phyloP scores from a whole-genome alignment of 306 rosid genomes.

The Geum urbanum region DNA sequence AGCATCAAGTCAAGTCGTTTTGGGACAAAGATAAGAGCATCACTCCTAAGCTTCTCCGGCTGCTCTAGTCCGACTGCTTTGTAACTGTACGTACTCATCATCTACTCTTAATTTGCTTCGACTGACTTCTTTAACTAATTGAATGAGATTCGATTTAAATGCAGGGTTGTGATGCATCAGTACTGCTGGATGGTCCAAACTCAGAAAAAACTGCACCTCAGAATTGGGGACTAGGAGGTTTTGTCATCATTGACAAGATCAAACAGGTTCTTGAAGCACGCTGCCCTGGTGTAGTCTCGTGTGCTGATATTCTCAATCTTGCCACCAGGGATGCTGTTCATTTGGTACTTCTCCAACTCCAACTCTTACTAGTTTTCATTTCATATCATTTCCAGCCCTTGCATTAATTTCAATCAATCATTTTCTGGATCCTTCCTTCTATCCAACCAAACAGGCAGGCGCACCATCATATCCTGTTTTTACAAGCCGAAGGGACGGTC shows the following conservation, averaged over 20 bases:
- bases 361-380: neutral
- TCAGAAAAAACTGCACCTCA: slow-evolving; percentile 64
- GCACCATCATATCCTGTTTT: slow-evolving; percentile 73
- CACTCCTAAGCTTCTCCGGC: slow-evolving; percentile 57
- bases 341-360: slow-evolving; percentile 55
- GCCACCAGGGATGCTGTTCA: slow-evolving; percentile 76
- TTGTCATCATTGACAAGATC: slow-evolving; percentile 52
- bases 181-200: slow-evolving; percentile 55
- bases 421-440: too few relatives aligned
- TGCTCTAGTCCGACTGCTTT: slow-evolving; percentile 69
- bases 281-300: slow-evolving; percentile 73
- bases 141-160: neutral
- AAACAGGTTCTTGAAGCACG: slow-evolving; percentile 50
- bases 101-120: neutral
- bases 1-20: slow-evolving; percentile 41
- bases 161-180: slow-evolving; percentile 85
- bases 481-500: slow-evolving; percentile 70
- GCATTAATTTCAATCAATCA: too few relatives aligned
- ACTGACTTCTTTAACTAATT: too few relatives aligned
- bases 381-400: neutral
- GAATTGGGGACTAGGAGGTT: slow-evolving; percentile 57
- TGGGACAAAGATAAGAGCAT: slow-evolving; percentile 47
- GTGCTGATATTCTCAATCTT: slow-evolving; percentile 73
- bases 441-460: slow-evolving; percentile 51
- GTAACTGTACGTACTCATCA: slow-evolving; percentile 40